Base-by-base conservation (phyloP, 768 basidiomycete genomes). In the Boletus rubroflammeus region DNA sequence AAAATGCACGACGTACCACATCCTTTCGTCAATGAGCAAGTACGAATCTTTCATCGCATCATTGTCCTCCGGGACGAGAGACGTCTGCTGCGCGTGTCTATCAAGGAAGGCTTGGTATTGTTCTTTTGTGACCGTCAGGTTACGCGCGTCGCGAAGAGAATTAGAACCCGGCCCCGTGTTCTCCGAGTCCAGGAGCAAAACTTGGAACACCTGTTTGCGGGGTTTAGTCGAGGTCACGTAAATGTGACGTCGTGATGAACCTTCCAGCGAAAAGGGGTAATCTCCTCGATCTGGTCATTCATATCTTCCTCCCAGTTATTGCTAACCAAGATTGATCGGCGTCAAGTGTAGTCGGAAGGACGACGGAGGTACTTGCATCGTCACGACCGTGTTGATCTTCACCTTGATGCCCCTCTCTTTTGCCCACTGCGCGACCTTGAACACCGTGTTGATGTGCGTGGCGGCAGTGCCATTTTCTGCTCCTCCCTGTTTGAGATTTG, bases 1-100 rank as follows among this genome's bases (percentile, higher is more conserved):
- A 54, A 41, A n/a, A 8, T 6, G 13, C 6, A 39, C 2, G 19
- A 47, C 61, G 19, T 50, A 65, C 75, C 74, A 46, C 72, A 73
- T 75, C 10, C 59, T 46, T 59, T 76, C 74, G 52, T 76, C 74
- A 0, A 74, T 52, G 19, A 65, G 63, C 21, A 76, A 54, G 51
- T 74, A 74, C 1, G 73, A 74, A 47, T 73, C 72, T 48, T 67
- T 69, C 73, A 75, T 75, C 5, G 68, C 54, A 4, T 72, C 62
- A 48, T 76, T 76, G 51, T 67, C 62, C 50, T 76, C 75, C 0
- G 68, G 69, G 17, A 75, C 69, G 17, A 75, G 69, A 31, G 58
- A 67, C 5, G 34, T 14, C 36, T 69, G 67, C 0, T 23, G 34
- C 25, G 39, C 36, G 51, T 74, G 74, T 29, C 71, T 59, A 9